These are phyloP conservation scores for Leccinum subrobustum DNA, from an alignment of 1,284 basidiomycete species.

Conservation along the genomic window DNA sequence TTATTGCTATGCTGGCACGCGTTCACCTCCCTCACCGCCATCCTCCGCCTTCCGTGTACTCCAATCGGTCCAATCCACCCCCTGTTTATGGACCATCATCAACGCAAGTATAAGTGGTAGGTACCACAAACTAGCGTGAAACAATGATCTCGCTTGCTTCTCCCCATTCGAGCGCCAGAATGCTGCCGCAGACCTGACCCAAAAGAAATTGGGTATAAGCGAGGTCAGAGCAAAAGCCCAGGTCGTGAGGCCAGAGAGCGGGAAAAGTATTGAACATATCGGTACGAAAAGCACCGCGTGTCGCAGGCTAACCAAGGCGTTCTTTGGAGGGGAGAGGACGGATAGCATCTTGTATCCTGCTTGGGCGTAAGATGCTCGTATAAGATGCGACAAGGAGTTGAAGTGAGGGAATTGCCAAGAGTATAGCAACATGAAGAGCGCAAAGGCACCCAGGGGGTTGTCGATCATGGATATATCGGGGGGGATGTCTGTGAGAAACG, in stretches of 20 bases:
- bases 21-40: neutral
- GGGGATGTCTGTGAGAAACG: constrained; percentile 38
- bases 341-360: constrained; percentile 95
- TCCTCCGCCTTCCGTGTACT: constrained; percentile 20
- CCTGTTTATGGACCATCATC: constrained; percentile 93
- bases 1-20: neutral
- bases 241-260: constrained; percentile 84
- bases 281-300: constrained; percentile 82
- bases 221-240: constrained; percentile 85
- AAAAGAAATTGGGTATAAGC: constrained; percentile 74
- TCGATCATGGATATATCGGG: constrained; percentile 53
- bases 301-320: constrained; percentile 83
- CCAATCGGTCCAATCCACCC: constrained; percentile 69
- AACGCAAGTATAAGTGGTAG: constrained; percentile 87
- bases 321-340: constrained; percentile 77
- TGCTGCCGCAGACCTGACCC: constrained; percentile 66
- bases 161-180: constrained; percentile 82
- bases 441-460: constrained; percentile 76
- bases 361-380: constrained; percentile 88
- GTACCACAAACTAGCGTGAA: constrained; percentile 89
- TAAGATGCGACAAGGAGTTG: constrained; percentile 88
- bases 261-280: constrained; percentile 79
- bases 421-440: constrained; percentile 82
- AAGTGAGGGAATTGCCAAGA: constrained; percentile 99
- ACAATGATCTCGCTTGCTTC: constrained; percentile 76